Base-by-base conservation (phyloP, 2,329 filamentous ascomycete genomes). In the Penicillium sp. region DNA sequence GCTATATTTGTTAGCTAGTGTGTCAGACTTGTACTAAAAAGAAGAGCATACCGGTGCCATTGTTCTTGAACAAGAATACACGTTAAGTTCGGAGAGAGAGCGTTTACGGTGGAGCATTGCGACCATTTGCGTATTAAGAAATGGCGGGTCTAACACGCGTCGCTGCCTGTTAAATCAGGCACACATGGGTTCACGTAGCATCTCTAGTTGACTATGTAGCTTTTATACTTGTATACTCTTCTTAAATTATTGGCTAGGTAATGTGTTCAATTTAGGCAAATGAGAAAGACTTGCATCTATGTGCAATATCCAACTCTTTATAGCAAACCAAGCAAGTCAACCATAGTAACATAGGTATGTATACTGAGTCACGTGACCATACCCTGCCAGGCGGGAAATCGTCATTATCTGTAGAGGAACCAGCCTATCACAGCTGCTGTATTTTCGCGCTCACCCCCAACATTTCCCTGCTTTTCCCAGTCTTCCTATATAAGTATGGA, bases 1-100 rank as follows among this genome's bases (percentile, higher is more conserved):
- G 77, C 76, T 82, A 49, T 33, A 43, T 35, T 46, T 54, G 52
- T 44, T 33, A 48, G 30, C 31, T 26, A 2, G n/a, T 14, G 5
- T 16, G 33, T 58, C 19, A 51, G 35, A 22, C 45, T 31, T 31
- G 38, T 11, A 16, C 17, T n/a, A 14, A 19, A 17, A 46, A 25
- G 9, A 33, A 28, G 50, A 46, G 60, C 61, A 61, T 70, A 69
- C 67, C 70, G 75, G 75, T 66, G 68, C 61, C 68, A 72, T 73
- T 26, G 19, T 50, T 19, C 22, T 28, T 19, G 5, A 14, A 44
- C 7, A 11, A 9, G 48, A 19, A 7, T 12, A 16, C 35, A 56
- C 30, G 46, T 33, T 33, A 38, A 42, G 36, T 19, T 43, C 5
- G 10, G 30, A 26, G 37, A n/a, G 38, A 35, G 19, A 31, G 38